Evolutionary conservation across 140 eudicot genomes (phyloP).

Genomic region (Cichorium intybus): DNA sequence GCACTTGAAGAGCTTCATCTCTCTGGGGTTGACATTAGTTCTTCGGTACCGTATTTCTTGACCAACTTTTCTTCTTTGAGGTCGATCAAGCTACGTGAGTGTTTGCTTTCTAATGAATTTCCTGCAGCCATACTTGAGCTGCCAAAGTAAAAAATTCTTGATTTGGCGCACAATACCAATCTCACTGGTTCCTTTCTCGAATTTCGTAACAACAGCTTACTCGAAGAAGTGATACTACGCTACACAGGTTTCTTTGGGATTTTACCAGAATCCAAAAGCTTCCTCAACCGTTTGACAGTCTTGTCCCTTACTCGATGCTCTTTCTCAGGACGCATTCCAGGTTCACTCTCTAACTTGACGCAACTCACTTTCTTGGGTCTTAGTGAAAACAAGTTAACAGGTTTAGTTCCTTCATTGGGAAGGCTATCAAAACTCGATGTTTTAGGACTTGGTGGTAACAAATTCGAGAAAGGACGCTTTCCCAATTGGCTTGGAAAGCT

Average conservation of each 20-base stretch:
- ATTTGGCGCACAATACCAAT: background rate
- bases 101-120: background rate
- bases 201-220: conserved; percentile 20
- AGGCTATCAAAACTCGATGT: conserved; percentile 7
- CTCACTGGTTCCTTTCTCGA: conserved; percentile 27
- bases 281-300: background rate
- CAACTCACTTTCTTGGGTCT: conserved; percentile 20
- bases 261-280: conserved; percentile 4
- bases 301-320: background rate
- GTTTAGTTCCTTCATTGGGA: conserved; percentile 6
- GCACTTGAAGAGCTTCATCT: background rate
- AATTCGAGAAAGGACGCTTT: too few species aligned
- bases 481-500: too few species aligned
- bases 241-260: conserved; percentile 22
- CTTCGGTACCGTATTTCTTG: background rate
- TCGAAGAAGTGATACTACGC: background rate
- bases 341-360: conserved; percentile 24
- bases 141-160: conserved; percentile 10
- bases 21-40: background rate
- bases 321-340: conserved; percentile 32
- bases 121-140: background rate
- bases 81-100: background rate
- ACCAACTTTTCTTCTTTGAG: background rate
- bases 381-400: background rate
- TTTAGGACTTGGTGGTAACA: too few species aligned